phyloP scores from a whole-genome alignment of 768 basidiomycete genomes.

The Phylloporus scabripes region DNA sequence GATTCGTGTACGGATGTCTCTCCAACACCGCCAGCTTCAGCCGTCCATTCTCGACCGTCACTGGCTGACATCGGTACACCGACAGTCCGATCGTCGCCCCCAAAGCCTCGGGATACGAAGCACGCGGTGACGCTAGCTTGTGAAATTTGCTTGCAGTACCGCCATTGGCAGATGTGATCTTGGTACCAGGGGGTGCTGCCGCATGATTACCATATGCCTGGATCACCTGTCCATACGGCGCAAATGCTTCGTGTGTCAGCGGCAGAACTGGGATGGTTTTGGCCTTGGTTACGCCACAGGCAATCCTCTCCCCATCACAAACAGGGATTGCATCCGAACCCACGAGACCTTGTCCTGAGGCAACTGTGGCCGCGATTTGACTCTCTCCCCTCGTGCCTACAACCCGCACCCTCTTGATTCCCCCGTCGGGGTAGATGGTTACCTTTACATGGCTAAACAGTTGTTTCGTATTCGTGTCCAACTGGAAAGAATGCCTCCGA shows the following conservation, averaged over 20 bases:
- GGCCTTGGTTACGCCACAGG: constrained; percentile 10
- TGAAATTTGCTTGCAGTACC: constrained; percentile 93
- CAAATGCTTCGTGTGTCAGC: constrained; percentile 81
- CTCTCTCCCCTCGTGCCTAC: constrained; percentile 51
- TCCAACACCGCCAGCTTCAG: constrained; percentile 73
- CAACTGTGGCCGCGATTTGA: constrained; percentile 6
- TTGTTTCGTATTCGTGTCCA: constrained; percentile 55
- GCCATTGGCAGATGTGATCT: constrained; percentile 78
- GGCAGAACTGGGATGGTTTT: constrained; percentile 51
- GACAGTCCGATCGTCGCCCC: constrained; percentile 68
- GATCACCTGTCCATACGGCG: constrained; percentile 84
- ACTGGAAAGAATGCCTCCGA: constrained; percentile 82
- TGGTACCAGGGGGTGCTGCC: constrained; percentile 61
- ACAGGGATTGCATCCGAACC: constrained; percentile 2
- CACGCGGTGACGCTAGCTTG: constrained; percentile 68
- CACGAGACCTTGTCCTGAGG: constrained; percentile 2
- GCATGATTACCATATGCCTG: constrained; percentile 74
- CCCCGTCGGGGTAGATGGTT: constrained; percentile 93
- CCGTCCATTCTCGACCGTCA: constrained; percentile 38
- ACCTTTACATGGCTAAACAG: constrained; percentile 80
- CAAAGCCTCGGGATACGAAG: constrained; percentile 55
- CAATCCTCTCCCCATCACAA: background rate
- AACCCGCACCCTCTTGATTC: constrained; percentile 87
- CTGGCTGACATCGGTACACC: constrained; percentile 75
- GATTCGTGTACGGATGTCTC: constrained; percentile 84